Evolutionary conservation across 176 grass and related monocot species (phyloP), one percentile per base, ranked within the genome.

Genomic region (Musa itinerans): DNA sequence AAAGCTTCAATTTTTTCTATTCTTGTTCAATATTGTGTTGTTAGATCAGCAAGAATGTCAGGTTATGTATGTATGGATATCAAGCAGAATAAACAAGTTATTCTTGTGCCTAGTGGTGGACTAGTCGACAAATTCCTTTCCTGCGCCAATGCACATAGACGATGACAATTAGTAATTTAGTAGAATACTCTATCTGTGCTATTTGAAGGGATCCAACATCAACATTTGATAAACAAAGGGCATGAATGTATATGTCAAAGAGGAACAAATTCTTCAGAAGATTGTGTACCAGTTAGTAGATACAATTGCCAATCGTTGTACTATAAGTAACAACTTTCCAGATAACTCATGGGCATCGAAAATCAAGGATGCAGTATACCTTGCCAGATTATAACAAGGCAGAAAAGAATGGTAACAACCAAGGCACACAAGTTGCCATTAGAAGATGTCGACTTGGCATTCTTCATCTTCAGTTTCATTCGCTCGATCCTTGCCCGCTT

Each of bases 401-500:
- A 99, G 80, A 99, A 99, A 73, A 99, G 61, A 80, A 94, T 71
- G 23, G 96, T 99, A 67, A 99, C 79, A 85, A 94, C 54, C 78
- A 99, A 75, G 8, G 95, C 84, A 67, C 81, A 89, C 25, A 83
- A 84, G 65, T 88, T 92, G 72, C 84, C 43, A 29, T 50, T 85
- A 3, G 82, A 85, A 2, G 91, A 76, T 53, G 75, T 77, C 34
- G 89, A 84, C 23, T 88, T 99, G 43, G 85, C 74, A 72, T 92
- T 94, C 81, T 99, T 99, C 84, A 88, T 89, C 86, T 88, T 95
- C 68, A 88, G 94, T 78, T 95, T 99, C 96, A 99, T 99, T 22
- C 96, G 81, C 84, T 99, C 96, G 52, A 94, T 89, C 83, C 96
- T 86, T 29, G 96, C 96, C 71, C 82, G 81, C 78, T 99, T 99